These are phyloP conservation scores for Ophiorrhiza pumila DNA, from an alignment of 257 asterid genomes.

Conservation along the genomic window DNA sequence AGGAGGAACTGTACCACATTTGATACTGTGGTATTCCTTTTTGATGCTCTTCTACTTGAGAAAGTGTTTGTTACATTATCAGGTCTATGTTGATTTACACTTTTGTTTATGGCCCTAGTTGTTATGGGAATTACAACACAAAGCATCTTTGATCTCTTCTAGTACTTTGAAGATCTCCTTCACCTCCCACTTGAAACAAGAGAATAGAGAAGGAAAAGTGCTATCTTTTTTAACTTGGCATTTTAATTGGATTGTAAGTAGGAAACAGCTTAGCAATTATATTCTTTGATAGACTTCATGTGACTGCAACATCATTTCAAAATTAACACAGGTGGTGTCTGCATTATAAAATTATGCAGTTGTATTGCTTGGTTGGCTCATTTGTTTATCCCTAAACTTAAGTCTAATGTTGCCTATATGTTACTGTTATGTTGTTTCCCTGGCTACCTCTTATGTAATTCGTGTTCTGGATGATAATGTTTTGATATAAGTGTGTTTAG, in stretches of 20 bases:
- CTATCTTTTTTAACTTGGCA: background rate
- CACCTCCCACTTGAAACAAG: background rate
- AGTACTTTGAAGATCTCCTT: background rate
- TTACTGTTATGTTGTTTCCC: background rate
- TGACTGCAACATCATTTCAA: background rate
- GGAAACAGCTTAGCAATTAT: background rate
- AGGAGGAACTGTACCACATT: background rate
- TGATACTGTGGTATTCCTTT: background rate
- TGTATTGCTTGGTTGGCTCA: background rate
- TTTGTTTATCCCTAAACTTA: no score
- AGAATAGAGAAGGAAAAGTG: background rate
- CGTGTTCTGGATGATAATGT: background rate
- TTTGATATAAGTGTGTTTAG: background rate
- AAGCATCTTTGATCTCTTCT: background rate
- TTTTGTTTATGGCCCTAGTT: background rate
- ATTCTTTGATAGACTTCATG: background rate
- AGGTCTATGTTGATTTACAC: background rate
- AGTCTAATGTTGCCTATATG: background rate
- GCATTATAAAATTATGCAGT: background rate
- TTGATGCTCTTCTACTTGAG: background rate
- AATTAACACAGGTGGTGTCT: background rate
- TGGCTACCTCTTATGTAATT: background rate
- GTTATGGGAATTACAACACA: background rate
- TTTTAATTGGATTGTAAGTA: background rate
- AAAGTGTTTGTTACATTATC: background rate